Percentiles rank a stretch among this genome's conserved stretches.
phyloP scores from a whole-genome alignment of 2,329 filamentous ascomycete species.

The Neofusicoccum laricinum region DNA sequence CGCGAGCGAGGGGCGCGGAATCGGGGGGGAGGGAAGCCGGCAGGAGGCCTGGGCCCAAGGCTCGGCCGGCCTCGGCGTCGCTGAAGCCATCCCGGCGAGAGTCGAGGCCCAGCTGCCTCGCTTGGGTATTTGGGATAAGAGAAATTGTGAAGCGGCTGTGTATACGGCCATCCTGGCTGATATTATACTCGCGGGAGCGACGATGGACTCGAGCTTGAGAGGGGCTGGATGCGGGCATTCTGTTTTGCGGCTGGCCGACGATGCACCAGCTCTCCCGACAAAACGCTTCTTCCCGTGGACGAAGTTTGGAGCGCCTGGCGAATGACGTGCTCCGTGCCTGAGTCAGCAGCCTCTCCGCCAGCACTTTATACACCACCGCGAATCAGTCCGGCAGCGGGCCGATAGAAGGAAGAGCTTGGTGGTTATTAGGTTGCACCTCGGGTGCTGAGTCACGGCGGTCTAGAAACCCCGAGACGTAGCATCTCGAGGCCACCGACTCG shows the following conservation, averaged over 20 bases:
- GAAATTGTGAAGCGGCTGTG: background rate
- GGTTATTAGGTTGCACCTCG: background rate
- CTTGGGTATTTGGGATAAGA: conserved; percentile 5
- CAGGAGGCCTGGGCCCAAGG: background rate
- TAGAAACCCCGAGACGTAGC: background rate
- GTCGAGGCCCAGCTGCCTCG: background rate
- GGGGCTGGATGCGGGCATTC: background rate
- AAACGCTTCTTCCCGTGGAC: background rate
- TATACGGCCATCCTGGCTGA: background rate
- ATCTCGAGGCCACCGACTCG: background rate
- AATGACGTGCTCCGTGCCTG: background rate
- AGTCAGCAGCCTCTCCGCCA: background rate
- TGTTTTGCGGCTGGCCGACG: background rate
- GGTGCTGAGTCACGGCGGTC: background rate
- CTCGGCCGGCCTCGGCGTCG: background rate
- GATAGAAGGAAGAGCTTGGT: background rate
- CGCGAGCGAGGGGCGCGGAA: background rate
- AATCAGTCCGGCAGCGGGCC: background rate
- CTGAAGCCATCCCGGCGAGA: background rate
- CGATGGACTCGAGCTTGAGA: background rate
- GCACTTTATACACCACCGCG: background rate
- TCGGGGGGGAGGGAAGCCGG: background rate
- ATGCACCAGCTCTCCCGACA: background rate
- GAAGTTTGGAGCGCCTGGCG: background rate
- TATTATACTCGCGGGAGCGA: background rate